These are phyloP conservation scores for Coelastrella sp. DNA, from an alignment of 139 green algal species.

Conservation along the genomic window DNA sequence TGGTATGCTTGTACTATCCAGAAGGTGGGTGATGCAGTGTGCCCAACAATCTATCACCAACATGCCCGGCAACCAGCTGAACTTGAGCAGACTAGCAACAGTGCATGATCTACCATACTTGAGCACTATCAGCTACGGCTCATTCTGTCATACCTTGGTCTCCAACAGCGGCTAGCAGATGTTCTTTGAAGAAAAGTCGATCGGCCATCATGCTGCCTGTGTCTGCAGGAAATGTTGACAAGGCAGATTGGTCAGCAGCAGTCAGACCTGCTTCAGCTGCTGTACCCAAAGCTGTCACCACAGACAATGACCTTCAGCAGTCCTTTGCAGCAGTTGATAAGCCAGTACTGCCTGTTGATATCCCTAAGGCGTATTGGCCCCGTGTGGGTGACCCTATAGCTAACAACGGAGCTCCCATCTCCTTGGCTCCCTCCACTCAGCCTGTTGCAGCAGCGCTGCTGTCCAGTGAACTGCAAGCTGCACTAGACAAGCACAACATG, in stretches of 20 bases:
- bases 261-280: background rate
- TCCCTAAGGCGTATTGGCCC: background rate
- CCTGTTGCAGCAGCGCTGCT: slow-evolving; percentile 15
- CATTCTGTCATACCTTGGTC: no score
- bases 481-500: slow-evolving; percentile 12
- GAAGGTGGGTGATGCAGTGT: background rate
- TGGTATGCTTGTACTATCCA: slow-evolving; percentile 34
- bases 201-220: background rate
- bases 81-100: no score
- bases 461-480: slow-evolving; percentile 6
- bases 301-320: background rate
- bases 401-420: slow-evolving; percentile 6
- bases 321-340: background rate
- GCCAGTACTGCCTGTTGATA: background rate
- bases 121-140: no score
- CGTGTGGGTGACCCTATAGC: background rate
- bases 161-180: no score
- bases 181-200: no score
- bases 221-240: background rate
- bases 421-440: background rate
- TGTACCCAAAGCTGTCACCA: background rate
- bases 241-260: background rate
- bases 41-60: no score
- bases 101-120: no score
- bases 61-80: no score